Conservation (phyloP, 768 basidiomycete genomes). For the Strobilomyces confusus region DNA sequence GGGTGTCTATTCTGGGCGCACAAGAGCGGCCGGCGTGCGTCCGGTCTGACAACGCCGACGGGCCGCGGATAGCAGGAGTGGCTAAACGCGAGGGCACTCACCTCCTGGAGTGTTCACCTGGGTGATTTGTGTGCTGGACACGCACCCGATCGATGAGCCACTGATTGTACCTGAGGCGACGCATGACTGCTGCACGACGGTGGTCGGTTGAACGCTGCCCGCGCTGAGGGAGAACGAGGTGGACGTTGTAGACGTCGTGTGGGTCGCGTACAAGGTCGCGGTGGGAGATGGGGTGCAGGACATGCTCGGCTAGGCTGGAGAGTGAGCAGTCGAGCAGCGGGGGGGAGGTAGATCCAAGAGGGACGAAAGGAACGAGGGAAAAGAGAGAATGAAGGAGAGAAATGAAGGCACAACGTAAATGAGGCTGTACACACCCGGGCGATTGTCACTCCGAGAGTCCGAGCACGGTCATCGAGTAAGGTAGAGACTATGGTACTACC, state of each 20-base stretch:
- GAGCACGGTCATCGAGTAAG: too few species aligned
- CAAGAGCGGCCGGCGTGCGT: conserved; percentile 11
- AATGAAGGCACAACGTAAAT: not conserved
- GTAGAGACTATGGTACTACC: conserved; percentile 79
- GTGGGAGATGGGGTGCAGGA: conserved; percentile 44
- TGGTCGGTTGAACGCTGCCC: conserved; percentile 32
- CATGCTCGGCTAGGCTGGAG: conserved; percentile 9
- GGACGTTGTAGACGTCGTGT: conserved; percentile 33
- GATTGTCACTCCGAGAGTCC: too few species aligned
- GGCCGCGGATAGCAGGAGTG: not conserved
- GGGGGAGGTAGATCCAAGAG: not conserved
- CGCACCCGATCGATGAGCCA: conserved; percentile 27
- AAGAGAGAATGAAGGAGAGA: not conserved
- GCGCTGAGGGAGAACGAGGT: conserved; percentile 37
- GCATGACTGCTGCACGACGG: conserved; percentile 31
- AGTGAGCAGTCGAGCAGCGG: not conserved
- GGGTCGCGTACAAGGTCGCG: conserved; percentile 37
- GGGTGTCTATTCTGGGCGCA: not conserved
- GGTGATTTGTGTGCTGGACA: conserved; percentile 25
- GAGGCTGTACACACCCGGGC: not conserved
- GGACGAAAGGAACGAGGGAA: not conserved
- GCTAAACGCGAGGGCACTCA: conserved; percentile 19
- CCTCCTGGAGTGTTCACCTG: conserved; percentile 34
- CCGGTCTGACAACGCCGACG: conserved; percentile 10
- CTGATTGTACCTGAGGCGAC: conserved; percentile 26